Conservation (phyloP, 2,329 filamentous ascomycete genomes). For the Fusarium albidum region DNA sequence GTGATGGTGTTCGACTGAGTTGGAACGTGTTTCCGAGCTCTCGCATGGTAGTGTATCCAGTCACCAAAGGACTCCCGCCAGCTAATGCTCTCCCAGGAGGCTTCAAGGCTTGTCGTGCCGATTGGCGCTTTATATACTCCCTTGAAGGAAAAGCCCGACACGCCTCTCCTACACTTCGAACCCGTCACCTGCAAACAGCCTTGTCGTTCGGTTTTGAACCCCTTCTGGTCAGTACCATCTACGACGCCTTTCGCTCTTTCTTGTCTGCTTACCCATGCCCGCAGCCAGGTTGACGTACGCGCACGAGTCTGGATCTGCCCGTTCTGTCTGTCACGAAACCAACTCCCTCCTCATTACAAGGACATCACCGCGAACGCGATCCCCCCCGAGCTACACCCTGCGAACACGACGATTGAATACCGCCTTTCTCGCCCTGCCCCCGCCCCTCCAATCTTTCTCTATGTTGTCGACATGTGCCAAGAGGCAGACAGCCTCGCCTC, state of each 20-base stretch:
- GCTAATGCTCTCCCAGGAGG: constrained; percentile 69
- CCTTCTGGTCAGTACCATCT: constrained; percentile 78
- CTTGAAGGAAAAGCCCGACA: constrained; percentile 91
- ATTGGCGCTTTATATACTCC: constrained; percentile 97
- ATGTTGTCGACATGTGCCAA: constrained; percentile 88
- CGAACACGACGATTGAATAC: constrained; percentile 91
- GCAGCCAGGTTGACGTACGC: constrained; percentile 82
- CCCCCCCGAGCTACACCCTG: constrained; percentile 81
- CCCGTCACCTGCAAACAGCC: constrained; percentile 96
- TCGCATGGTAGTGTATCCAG: constrained; percentile 77
- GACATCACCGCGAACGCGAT: constrained; percentile 86
- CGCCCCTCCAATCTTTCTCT: constrained; percentile 86
- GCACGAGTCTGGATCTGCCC: constrained; percentile 89
- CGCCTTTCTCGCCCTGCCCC: constrained; percentile 81
- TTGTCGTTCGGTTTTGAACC: constrained; percentile 94
- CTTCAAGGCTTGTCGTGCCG: constrained; percentile 91
- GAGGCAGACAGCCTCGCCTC: constrained; percentile 86
- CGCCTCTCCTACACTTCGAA: constrained; percentile 91
- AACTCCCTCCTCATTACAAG: constrained; percentile 86
- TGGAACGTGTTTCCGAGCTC: constrained; percentile 99
- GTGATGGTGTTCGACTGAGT: constrained; percentile 93
- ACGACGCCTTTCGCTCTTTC: no score
- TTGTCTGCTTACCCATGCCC: constrained; percentile 34
- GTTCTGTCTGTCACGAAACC: constrained; percentile 85
- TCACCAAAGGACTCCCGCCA: neutral